Conservation (phyloP, 805 yeast genomes). For the Barnettozyma sucrosica region DNA sequence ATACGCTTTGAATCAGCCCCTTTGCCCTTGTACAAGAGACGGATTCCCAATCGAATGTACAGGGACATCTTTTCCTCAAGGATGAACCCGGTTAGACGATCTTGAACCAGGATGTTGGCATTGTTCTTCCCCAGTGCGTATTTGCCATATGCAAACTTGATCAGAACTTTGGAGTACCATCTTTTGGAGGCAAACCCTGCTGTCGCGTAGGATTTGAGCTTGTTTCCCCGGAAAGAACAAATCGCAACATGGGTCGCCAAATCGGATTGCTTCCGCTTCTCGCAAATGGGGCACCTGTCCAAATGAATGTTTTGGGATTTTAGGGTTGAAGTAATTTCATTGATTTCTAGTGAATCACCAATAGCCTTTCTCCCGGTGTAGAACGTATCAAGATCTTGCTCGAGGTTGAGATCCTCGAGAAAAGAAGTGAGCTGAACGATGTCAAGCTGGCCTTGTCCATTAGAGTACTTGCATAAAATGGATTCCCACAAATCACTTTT, state of each 20-base stretch:
- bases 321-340: slow-evolving; percentile 50
- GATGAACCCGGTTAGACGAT: slow-evolving; percentile 81
- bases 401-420: slow-evolving; percentile 36
- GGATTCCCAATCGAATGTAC: slow-evolving; percentile 81
- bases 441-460: slow-evolving; percentile 31
- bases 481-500: slow-evolving; percentile 67
- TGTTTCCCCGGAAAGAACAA: slow-evolving; percentile 77
- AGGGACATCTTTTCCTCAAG: slow-evolving; percentile 90
- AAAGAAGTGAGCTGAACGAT: slow-evolving; percentile 57
- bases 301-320: slow-evolving; percentile 27
- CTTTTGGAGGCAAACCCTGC: slow-evolving; percentile 77
- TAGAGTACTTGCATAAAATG: slow-evolving; percentile 44
- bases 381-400: slow-evolving; percentile 18
- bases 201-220: slow-evolving; percentile 67
- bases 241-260: slow-evolving; percentile 83
- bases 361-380: slow-evolving; percentile 17
- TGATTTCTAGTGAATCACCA: slow-evolving; percentile 42
- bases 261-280: slow-evolving; percentile 59
- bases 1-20: slow-evolving; percentile 55
- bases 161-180: slow-evolving; percentile 81
- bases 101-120: slow-evolving; percentile 92
- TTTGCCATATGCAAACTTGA: slow-evolving; percentile 84
- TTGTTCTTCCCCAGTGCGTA: slow-evolving; percentile 82
- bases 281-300: slow-evolving; percentile 78
- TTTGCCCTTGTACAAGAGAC: slow-evolving; percentile 74